Conservation (phyloP, 1,284 basidiomycete genomes). For the Pseudozyma flocculosa region DNA sequence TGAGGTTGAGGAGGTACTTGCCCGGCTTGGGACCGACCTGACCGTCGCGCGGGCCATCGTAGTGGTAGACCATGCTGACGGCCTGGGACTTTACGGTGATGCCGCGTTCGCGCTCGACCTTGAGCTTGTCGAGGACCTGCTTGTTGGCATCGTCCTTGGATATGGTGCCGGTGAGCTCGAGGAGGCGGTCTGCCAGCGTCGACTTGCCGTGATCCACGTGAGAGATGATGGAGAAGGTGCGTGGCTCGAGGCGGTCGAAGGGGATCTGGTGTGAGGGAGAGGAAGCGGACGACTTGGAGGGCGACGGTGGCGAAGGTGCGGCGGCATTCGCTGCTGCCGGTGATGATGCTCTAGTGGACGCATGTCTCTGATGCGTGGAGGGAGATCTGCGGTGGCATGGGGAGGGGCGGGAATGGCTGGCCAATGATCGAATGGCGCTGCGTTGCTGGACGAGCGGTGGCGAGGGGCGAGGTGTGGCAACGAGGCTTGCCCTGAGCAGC, state of each 20-base stretch:
- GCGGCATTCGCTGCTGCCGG: no score
- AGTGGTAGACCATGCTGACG: slow-evolving; percentile 54
- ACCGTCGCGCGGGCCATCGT: slow-evolving; percentile 21
- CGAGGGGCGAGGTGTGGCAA: no score
- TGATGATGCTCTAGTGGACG: no score
- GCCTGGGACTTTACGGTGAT: slow-evolving; percentile 71
- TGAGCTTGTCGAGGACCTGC: slow-evolving; percentile 64
- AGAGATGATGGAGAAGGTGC: slow-evolving; percentile 55
- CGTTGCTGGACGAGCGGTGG: no score
- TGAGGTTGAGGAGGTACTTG: slow-evolving; percentile 77
- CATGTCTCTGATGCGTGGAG: no score
- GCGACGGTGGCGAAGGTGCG: no score
- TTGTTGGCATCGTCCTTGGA: slow-evolving; percentile 46
- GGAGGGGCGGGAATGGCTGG: no score
- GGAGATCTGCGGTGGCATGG: no score
- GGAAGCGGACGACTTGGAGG: no score
- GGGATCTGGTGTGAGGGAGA: no score
- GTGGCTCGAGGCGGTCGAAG: slow-evolving; percentile 42
- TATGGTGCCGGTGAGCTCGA: slow-evolving; percentile 56
- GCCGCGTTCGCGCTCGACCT: slow-evolving; percentile 91
- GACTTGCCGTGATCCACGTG: slow-evolving; percentile 59
- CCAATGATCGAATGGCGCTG: no score
- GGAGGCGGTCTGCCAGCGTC: slow-evolving; percentile 55
- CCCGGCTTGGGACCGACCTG: slow-evolving; percentile 20
- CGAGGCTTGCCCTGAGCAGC: no score